Evolutionary conservation across 106 monocot species (phyloP).

Genomic region (Apostasia shenzhenica): DNA sequence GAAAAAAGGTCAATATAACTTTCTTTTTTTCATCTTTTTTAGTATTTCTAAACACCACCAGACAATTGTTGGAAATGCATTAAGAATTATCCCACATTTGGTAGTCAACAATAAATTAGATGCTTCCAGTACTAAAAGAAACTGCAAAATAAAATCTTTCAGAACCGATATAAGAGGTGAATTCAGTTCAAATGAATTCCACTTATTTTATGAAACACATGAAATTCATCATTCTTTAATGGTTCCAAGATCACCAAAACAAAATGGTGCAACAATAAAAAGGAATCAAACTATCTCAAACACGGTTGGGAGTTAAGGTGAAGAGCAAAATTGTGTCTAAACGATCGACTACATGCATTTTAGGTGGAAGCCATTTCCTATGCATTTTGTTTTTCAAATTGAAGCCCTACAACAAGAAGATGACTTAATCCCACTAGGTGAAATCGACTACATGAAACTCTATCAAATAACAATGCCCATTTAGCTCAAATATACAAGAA

Average conservation of each 20-base stretch:
- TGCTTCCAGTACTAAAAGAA: too few relatives aligned
- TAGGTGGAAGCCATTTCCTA: conserved; percentile 12
- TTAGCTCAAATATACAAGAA: too few relatives aligned
- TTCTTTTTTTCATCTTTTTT: too few relatives aligned
- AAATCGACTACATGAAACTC: too few relatives aligned
- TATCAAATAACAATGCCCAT: too few relatives aligned
- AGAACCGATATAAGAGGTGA: conserved; percentile 11
- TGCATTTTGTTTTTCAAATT: conserved; percentile 1
- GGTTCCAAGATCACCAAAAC: not conserved
- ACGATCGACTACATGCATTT: not conserved
- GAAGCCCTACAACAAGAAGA: not conserved
- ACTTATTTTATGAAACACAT: too few relatives aligned
- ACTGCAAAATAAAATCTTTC: conserved; percentile 1
- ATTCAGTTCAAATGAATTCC: conserved; percentile 1
- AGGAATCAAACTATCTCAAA: not conserved
- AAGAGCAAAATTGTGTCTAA: not conserved
- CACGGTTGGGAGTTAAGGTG: conserved; percentile 10
- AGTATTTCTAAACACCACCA: too few relatives aligned
- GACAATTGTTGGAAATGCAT: too few relatives aligned
- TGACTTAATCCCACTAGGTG: too few relatives aligned
- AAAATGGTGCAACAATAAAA: conserved; percentile 3
- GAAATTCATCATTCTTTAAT: conserved; percentile 3
- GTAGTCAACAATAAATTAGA: too few relatives aligned
- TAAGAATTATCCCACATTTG: too few relatives aligned
- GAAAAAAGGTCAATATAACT: too few relatives aligned